Base-by-base conservation (phyloP, 176 grass and related monocot species). In the Leersia perrieri region DNA sequence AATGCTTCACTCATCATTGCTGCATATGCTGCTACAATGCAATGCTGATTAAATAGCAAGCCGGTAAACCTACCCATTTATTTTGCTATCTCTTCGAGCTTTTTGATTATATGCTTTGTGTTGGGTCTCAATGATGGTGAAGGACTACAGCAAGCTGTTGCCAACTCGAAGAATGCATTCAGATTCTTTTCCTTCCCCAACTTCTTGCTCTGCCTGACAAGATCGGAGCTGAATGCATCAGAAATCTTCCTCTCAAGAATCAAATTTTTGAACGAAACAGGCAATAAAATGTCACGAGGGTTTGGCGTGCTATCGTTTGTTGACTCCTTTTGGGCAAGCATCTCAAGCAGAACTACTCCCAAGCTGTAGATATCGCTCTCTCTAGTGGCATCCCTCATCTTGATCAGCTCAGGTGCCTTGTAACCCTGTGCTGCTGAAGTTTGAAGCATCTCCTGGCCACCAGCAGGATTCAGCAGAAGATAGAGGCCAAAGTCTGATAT, bases 371-470 rank as follows among this genome's bases (percentile, higher is more conserved):
- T 77, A 61, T 98, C 95, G 49, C 70, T 91, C 87, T 94, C 87
- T 2, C 79, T 80, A 30, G 86, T 82, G 57, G 85, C 88, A 34
- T 98, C 90, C 77, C 88, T 83, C 86, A 98, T 91, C 84, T 94
- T 98, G 35, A 82, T 53, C 77, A 98, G 75, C 85, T 98, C 95
- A 0, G 95, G 95, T 9, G 95, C 86, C 84, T 92, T 95, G 83
- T 98, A 98, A 28, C 95, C 90, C 68, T 83, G 90, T 14, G 83
- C 87, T 22, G 80, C 88, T 1, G 88, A 86, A 4, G 88, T 20
- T 68, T 98, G 90, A 4, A 98, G 90, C 95, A 95, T 94, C 83
- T 94, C 95, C 58, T 93, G 90, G 15, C 63, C 74, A 18, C 88
- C 88, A 9, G 42, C 28, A 0, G 76, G 25, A 60, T 91, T 95